Evolutionary conservation across 208 protist species (phyloP), one percentile per base, ranked within the genome.

Genomic region (Trypanosoma melophagium): DNA sequence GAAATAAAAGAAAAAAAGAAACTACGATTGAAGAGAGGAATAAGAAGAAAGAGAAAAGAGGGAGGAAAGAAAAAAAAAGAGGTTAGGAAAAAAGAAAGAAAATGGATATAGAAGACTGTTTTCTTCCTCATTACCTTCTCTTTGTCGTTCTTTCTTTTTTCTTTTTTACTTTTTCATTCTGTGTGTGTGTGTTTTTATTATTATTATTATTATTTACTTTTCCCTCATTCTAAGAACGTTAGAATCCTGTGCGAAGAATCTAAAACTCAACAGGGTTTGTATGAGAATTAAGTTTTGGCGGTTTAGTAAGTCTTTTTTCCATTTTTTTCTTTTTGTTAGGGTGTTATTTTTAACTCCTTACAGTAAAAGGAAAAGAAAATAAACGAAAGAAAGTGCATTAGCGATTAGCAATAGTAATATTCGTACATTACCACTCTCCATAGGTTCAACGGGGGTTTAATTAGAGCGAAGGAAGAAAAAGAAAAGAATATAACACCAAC

Each of bases 101-200:
- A 38, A 19, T 35, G 1, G 25, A 31, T 10, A 1, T 35, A 63
- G 22, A 51, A 24, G 42, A 35, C 5, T 24, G 14, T 5, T 28
- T 47, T 52, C 44, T 51, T 35, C 13, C n/a, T 47, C 22, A 22
- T 31, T 49, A 1, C 2, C n/a, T 24, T 51, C 17, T 19, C 12
- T 24, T 52, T 47, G 14, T 62, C 7, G n/a, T 66, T 70, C 66
- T 62, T 40, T 65, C 40, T 55, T 52, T 65, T 54, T 72, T 69
- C 50, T 58, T 69, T 62, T 42, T 60, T 44, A 14, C n/a, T n/a
- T 41, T 60, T 22, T 69, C 14, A n/a, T 69, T 58, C 2, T 42
- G 42, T 69, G 53, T 41, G 31, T 50, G 3, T 69, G 9, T n/a
- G 4, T 69, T 5, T 60, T 60, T 40, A 13, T 40, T 8, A 17